Conservation (phyloP, 2,329 filamentous ascomycete genomes). For the Aspergillus caelatus region DNA sequence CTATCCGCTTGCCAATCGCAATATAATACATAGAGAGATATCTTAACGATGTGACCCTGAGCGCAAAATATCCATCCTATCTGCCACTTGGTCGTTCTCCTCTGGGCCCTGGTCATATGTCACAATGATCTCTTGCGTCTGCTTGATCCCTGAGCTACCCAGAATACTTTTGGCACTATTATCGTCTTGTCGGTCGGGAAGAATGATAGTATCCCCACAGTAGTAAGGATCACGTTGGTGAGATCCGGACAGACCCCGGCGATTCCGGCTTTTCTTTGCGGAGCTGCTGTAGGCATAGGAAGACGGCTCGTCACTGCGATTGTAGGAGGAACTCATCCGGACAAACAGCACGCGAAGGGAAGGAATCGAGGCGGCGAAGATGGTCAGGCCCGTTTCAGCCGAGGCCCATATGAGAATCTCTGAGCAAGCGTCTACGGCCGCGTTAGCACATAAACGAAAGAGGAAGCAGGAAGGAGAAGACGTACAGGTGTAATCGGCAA, state of each 20-base stretch:
- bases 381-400: constrained; percentile 31
- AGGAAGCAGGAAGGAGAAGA: neutral
- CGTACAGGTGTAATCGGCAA: constrained; percentile 24
- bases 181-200: neutral
- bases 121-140: neutral
- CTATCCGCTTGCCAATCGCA: neutral
- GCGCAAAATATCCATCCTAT: neutral
- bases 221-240: neutral
- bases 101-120: neutral
- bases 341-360: constrained; percentile 29
- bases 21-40: neutral
- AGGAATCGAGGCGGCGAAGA: constrained; percentile 32
- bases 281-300: neutral
- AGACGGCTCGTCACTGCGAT: neutral
- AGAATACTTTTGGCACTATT: neutral
- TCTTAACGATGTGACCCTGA: neutral
- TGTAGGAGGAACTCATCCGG: constrained; percentile 12
- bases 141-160: neutral
- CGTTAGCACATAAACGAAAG: neutral
- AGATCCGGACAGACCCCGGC: neutral
- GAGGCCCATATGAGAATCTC: constrained; percentile 29
- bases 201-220: neutral
- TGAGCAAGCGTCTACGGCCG: constrained; percentile 5
- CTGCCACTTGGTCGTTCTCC: neutral
- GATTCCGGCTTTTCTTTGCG: neutral